Evolutionary conservation across 805 yeast species (phyloP).

Genomic region (Kodamaea nitidulidarum): DNA sequence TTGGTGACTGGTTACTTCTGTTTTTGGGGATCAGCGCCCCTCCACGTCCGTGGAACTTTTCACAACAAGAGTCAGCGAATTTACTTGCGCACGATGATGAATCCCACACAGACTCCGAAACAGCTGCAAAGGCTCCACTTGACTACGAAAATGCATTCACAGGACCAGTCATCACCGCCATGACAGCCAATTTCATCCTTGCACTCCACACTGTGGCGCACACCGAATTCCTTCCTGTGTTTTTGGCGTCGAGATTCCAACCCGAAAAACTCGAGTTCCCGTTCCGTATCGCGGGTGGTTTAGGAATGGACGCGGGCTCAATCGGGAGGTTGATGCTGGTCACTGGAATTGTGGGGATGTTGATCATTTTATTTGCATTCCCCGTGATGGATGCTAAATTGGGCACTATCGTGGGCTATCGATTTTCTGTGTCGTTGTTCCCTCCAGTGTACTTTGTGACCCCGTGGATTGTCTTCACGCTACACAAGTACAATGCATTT

Average conservation of each 20-base stretch:
- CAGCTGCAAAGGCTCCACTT: background rate
- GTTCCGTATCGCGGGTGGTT: conserved; percentile 34
- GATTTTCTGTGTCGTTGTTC: conserved; percentile 29
- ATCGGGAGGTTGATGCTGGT: conserved; percentile 35
- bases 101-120: conserved; percentile 1
- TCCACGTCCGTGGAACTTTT: conserved; percentile 20
- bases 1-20: conserved; percentile 35
- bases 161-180: conserved; percentile 28
- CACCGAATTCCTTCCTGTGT: conserved; percentile 36
- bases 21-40: conserved; percentile 18
- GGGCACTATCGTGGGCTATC: conserved; percentile 28
- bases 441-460: conserved; percentile 30
- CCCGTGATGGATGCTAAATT: conserved; percentile 32
- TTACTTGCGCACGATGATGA: conserved; percentile 3
- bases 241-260: conserved; percentile 29
- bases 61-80: conserved; percentile 1
- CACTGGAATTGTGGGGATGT: conserved; percentile 35
- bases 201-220: conserved; percentile 31
- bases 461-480: conserved; percentile 31
- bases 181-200: conserved; percentile 31
- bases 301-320: conserved; percentile 28
- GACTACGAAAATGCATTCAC: conserved; percentile 21
- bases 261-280: conserved; percentile 28
- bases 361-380: conserved; percentile 27
- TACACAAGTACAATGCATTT: conserved; percentile 20